phyloP scores from a whole-genome alignment of 225 moss, liverwort and hornwort species.

The Pleurozium schreberi region DNA sequence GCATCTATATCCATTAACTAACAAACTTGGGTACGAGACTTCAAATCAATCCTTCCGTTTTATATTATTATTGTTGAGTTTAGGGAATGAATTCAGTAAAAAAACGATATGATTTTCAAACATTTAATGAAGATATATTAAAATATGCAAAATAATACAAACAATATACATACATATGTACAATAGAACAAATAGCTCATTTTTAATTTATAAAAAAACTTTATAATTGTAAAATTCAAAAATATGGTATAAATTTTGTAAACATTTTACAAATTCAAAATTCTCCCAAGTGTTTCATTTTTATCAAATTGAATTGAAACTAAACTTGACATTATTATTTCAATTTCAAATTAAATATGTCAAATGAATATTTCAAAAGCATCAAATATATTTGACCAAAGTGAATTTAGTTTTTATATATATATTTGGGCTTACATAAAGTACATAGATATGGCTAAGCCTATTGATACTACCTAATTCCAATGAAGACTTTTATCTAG shows the following conservation, averaged over 20 bases:
- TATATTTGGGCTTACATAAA: background rate
- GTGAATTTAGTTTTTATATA: background rate
- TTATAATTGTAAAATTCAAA: background rate
- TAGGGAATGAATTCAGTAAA: background rate
- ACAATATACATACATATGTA: too few species aligned
- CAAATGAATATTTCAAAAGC: background rate
- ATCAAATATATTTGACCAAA: background rate
- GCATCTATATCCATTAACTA: background rate
- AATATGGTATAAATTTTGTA: background rate
- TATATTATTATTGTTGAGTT: background rate
- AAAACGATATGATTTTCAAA: background rate
- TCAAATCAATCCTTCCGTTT: background rate
- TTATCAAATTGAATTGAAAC: background rate
- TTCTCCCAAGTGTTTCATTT: accelerated
- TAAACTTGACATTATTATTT: background rate
- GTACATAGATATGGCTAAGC: accelerated
- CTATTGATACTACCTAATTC: background rate
- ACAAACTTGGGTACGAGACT: background rate
- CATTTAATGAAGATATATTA: background rate
- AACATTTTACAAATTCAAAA: background rate
- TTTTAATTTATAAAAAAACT: background rate
- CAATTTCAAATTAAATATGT: background rate
- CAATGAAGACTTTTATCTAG: background rate
- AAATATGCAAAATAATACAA: background rate
- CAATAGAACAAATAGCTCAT: background rate